Evolutionary conservation across 1,284 basidiomycete species (phyloP).

Genomic region (Marasmius fiardii): DNA sequence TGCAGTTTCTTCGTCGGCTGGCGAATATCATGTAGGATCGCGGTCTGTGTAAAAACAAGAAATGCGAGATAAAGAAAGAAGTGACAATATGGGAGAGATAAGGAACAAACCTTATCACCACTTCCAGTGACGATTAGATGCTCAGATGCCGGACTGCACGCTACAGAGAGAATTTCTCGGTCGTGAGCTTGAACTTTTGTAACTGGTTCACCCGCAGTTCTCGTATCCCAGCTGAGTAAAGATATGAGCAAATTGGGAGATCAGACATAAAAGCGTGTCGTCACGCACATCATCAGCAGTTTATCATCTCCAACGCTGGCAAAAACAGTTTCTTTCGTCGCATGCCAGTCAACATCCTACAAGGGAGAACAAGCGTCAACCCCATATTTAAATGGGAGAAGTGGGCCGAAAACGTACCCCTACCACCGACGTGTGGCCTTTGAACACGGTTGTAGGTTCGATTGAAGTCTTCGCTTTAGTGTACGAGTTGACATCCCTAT

Average conservation of each 20-base stretch:
- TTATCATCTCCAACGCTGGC: slow-evolving; percentile 98
- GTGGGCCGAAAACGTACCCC: slow-evolving; percentile 62
- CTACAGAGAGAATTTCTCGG: slow-evolving; percentile 87
- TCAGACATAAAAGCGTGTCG: neutral
- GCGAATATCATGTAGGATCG: slow-evolving; percentile 88
- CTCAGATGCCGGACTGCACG: slow-evolving; percentile 84
- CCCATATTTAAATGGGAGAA: no score
- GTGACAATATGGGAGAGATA: no score
- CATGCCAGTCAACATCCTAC: slow-evolving; percentile 97
- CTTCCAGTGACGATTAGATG: slow-evolving; percentile 92
- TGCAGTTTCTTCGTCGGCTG: slow-evolving; percentile 82
- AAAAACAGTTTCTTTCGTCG: slow-evolving; percentile 81
- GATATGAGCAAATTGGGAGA: slow-evolving; percentile 6
- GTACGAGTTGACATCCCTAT: slow-evolving; percentile 91
- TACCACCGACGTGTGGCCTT: slow-evolving; percentile 87
- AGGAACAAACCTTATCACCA: slow-evolving; percentile 94
- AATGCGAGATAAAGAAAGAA: neutral
- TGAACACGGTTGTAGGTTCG: slow-evolving; percentile 81
- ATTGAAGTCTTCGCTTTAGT: slow-evolving; percentile 77
- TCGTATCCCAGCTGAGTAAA: slow-evolving; percentile 86
- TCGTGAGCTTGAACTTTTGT: slow-evolving; percentile 84
- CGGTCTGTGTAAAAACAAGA: slow-evolving; percentile 56
- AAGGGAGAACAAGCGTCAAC: slow-evolving; percentile 5
- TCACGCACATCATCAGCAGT: slow-evolving; percentile 80
- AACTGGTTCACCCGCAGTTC: slow-evolving; percentile 67